Base-by-base conservation (phyloP, 495 filamentous ascomycete genomes). In the Xanthoparmelia taractica region DNA sequence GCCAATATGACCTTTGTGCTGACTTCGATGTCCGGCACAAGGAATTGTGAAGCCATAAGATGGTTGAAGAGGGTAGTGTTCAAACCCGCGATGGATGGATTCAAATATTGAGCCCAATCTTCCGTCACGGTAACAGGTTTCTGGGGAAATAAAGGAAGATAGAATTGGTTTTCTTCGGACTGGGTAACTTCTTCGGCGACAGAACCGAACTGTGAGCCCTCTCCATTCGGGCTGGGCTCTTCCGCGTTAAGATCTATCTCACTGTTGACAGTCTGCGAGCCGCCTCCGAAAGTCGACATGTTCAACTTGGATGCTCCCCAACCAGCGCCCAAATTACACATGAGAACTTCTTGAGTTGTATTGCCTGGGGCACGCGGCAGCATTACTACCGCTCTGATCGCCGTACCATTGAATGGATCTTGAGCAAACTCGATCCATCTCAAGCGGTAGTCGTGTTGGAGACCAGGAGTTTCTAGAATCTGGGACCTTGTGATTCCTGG, bases 341-440 rank as follows among this genome's bases (percentile, higher is more conserved):
- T 23, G 18, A 66, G 23, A 0, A 66, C 59, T 13, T 43, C 56
- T 8, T 63, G 60, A 31, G 60, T 37, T 20, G 38, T 25, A 18
- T 48, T 66, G 1, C 1, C 55, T 18, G 41, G 12, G n/a, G 37
- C 15, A 23, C 37, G 40, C 20, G 65, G 61, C 17, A 54, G 45
- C 33, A 66, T 23, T 23, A 66, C 45, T n/a, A 63, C 61, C 2
- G 61, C 60, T 27, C 65, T 60, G 25, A 63, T 66, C 2, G 60
- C 25, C 2, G 56, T 41, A 18, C 65, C 65, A 38, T 63, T 54
- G 61, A 66, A 66, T 13, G 56, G 60, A 41, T 45, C 36, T 43
- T 66, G n/a, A 18, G 65, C 57, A 25, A 66, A 40, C 17, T 60
- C 60, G 10, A 66, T 33, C 60, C 60, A 66, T 37, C 54, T 63